Evolutionary conservation across 495 filamentous ascomycete species (phyloP).

Genomic region (Aspergillus kassunensis): DNA sequence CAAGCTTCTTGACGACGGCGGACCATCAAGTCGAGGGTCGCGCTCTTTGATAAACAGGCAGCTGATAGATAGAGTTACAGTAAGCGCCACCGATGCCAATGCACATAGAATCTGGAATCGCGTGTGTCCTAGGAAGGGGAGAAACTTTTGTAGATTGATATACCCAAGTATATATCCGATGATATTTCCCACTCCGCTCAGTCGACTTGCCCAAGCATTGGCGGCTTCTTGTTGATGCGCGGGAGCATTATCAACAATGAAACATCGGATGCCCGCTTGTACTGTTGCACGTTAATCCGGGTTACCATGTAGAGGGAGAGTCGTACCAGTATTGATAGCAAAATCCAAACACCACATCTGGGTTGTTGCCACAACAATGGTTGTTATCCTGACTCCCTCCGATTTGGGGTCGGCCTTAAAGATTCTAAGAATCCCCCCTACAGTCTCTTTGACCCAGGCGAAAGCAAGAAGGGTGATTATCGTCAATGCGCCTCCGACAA

Average conservation of each 20-base stretch:
- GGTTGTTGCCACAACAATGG: slow-evolving; percentile 71
- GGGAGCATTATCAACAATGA: slow-evolving; percentile 86
- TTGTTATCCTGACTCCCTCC: slow-evolving; percentile 50
- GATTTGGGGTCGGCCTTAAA: slow-evolving; percentile 68
- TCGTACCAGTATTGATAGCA: slow-evolving; percentile 82
- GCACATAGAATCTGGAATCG: slow-evolving; percentile 89
- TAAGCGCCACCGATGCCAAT: slow-evolving; percentile 69
- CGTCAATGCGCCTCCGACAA: slow-evolving; percentile 69
- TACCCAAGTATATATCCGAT: slow-evolving; percentile 80
- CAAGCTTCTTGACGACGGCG: slow-evolving; percentile 48
- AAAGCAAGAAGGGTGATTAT: slow-evolving; percentile 68
- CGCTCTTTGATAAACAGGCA: slow-evolving; percentile 65
- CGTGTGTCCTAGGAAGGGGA: slow-evolving; percentile 74
- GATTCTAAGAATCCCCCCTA: slow-evolving; percentile 62
- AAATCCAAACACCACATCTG: slow-evolving; percentile 86
- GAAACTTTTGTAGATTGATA: slow-evolving; percentile 62
- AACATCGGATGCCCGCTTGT: slow-evolving; percentile 82
- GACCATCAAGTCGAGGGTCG: slow-evolving; percentile 69
- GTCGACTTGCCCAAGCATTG: slow-evolving; percentile 81
- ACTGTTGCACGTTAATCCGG: slow-evolving; percentile 43
- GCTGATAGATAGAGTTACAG: slow-evolving; percentile 61
- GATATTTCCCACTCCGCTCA: slow-evolving; percentile 82
- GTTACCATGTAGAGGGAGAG: background rate
- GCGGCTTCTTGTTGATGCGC: slow-evolving; percentile 85
- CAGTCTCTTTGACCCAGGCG: slow-evolving; percentile 78